Evolutionary conservation across 257 asterid genomes (phyloP).

Genomic region (Parsonsia alboflavescens): DNA sequence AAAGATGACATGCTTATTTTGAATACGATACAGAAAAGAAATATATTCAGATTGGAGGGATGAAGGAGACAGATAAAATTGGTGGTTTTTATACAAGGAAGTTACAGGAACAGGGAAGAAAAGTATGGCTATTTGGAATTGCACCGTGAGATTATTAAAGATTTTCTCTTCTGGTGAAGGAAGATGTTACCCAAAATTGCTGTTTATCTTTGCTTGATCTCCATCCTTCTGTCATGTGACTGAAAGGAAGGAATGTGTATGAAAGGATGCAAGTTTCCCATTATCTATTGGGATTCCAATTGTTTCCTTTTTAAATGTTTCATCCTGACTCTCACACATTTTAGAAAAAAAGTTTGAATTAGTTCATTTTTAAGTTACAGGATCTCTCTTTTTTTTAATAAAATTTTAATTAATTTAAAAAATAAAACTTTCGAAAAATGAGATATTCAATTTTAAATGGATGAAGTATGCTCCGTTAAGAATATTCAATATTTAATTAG

Average conservation of each 20-base stretch:
- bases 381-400: too few relatives aligned
- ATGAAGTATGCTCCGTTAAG: too few relatives aligned
- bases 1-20: constrained; percentile 30
- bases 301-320: too few relatives aligned
- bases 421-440: too few relatives aligned
- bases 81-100: constrained; percentile 21
- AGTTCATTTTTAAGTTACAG: too few relatives aligned
- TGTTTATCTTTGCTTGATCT: constrained; percentile 23
- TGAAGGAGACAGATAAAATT: not conserved
- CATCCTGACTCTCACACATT: too few relatives aligned
- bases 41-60: not conserved
- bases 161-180: constrained; percentile 14
- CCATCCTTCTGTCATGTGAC: constrained; percentile 18
- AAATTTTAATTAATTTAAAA: too few relatives aligned
- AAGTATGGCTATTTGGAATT: constrained; percentile 41
- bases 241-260: constrained; percentile 54
- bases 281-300: too few relatives aligned
- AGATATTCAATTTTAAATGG: too few relatives aligned
- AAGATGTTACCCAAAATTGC: constrained; percentile 1
- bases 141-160: constrained; percentile 21
- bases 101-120: constrained; percentile 20
- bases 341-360: too few relatives aligned
- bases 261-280: constrained; percentile 2
- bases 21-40: too few relatives aligned
- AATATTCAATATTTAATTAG: too few relatives aligned